Evolutionary conservation across 805 yeast genomes (phyloP), one percentile per base, ranked within the genome.

Genomic region (Zygosaccharomyces rouxii): DNA sequence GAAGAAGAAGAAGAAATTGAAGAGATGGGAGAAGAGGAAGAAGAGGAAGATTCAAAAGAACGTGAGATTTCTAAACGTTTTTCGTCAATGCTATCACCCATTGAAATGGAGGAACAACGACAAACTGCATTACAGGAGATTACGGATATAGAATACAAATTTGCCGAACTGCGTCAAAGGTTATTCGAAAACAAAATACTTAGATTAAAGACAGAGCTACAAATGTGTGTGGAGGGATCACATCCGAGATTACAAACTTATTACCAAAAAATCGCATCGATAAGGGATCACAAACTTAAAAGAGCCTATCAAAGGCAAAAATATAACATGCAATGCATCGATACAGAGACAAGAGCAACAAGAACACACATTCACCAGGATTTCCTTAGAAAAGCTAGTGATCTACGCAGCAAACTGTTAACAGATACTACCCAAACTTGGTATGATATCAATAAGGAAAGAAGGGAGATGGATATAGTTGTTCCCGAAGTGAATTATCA

Each of bases 381-480:
- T 62, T 88, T 78, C 64, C 69, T 79, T 64, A 86, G 85, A 58
- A 76, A 79, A 49, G 71, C 79, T 30, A 79, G 83, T 57, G 95
- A 89, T 60, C 66, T 77, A 40, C 84, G 89, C 52, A 75, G 76
- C 46, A 72, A 76, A 22, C 74, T 88, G 71, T 75, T 92, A 42
- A 74, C 79, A 50, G 75, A 79, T 6, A 86, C 95, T 3, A 90
- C 97, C 5, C 78, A 84, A 35, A 76, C 80, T 53, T 94, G 98
- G 98, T 92, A 92, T 71, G 84, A 86, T 55, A 86, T 90, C 60
- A 90, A 89, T 67, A 81, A 84, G 59, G 98, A 94, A 64, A 76
- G 97, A 58, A 76, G 95, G 54, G 81, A 81, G 39, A 76, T 88
- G 79, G 96, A 89, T 64, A 59, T 64, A 7, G 55, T 58, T n/a